Evolutionary conservation across 2,329 filamentous ascomycete species (phyloP).

Genomic region (Claviceps humidiphila): DNA sequence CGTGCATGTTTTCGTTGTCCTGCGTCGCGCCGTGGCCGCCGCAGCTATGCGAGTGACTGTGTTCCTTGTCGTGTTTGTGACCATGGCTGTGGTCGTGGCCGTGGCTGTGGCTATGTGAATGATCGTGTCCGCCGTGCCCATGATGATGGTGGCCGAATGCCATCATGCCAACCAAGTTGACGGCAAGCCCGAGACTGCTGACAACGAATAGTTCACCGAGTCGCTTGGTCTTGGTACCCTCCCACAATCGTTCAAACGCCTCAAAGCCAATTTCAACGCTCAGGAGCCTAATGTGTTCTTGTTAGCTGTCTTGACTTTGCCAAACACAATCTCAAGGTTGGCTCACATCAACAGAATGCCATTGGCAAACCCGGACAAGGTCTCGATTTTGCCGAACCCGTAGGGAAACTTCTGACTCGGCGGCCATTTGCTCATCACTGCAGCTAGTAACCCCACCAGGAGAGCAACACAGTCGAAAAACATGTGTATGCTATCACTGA

Average conservation of each 20-base stretch:
- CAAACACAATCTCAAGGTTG: not conserved
- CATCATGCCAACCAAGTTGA: slow-evolving; percentile 86
- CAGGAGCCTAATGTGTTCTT: slow-evolving; percentile 49
- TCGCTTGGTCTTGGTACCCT: slow-evolving; percentile 71
- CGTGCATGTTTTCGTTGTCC: slow-evolving; percentile 94
- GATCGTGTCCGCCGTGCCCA: slow-evolving; percentile 15
- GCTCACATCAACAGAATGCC: slow-evolving; percentile 81
- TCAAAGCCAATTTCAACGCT: slow-evolving; percentile 95
- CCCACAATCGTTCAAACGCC: slow-evolving; percentile 74
- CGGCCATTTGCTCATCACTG: slow-evolving; percentile 94
- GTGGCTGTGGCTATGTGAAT: slow-evolving; percentile 19
- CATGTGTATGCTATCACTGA: slow-evolving; percentile 98
- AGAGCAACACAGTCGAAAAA: slow-evolving; percentile 95
- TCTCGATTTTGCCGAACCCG: slow-evolving; percentile 94
- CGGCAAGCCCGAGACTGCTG: slow-evolving; percentile 70
- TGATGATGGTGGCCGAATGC: slow-evolving; percentile 61
- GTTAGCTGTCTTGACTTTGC: not conserved
- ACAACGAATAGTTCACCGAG: slow-evolving; percentile 81
- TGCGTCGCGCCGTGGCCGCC: slow-evolving; percentile 29
- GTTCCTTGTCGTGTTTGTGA: slow-evolving; percentile 22
- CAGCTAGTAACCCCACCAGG: slow-evolving; percentile 76
- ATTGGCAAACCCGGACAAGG: slow-evolving; percentile 89
- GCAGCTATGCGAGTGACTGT: slow-evolving; percentile 34
- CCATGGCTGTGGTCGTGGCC: slow-evolving; percentile 26
- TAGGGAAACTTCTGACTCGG: slow-evolving; percentile 82